phyloP scores from a whole-genome alignment of 495 filamentous ascomycete genomes.

The Neurospora sp. region DNA sequence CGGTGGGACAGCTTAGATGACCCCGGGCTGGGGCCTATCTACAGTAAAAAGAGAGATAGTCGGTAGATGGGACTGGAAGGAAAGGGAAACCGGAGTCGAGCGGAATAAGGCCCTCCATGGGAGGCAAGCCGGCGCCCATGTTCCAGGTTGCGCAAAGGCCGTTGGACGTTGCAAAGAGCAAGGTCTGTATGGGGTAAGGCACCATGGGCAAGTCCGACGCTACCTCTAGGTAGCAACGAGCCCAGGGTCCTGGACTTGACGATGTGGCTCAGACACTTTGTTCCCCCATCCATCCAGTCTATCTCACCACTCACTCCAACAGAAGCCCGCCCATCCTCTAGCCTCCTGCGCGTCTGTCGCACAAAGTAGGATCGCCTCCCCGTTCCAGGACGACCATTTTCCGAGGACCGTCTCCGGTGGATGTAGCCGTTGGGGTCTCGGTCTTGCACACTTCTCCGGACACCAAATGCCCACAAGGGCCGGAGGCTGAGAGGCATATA shows the following conservation, averaged over 20 bases:
- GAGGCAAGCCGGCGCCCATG: not conserved
- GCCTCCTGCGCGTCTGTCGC: conserved; percentile 8
- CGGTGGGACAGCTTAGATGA: not conserved
- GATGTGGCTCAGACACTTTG: not conserved
- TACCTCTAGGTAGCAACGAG: not conserved
- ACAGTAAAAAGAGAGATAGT: not conserved
- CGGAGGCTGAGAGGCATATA: not conserved
- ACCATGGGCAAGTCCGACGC: not conserved
- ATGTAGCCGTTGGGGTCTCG: not conserved
- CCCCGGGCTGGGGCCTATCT: not conserved
- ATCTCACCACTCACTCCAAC: not conserved
- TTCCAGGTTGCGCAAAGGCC: not conserved
- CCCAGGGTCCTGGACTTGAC: not conserved
- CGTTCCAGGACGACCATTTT: not conserved
- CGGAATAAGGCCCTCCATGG: not conserved
- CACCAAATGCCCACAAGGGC: not conserved
- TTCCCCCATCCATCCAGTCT: not conserved
- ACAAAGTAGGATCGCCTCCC: not conserved
- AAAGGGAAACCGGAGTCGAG: not conserved
- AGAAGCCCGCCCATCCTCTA: conserved; percentile 4
- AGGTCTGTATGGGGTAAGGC: not conserved
- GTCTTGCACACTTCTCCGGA: not conserved
- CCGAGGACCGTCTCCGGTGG: not conserved
- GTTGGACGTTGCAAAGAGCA: not conserved
- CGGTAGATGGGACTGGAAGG: not conserved